Conservation (phyloP, 2,329 filamentous ascomycete species). For the Fusarium albosuccineum region DNA sequence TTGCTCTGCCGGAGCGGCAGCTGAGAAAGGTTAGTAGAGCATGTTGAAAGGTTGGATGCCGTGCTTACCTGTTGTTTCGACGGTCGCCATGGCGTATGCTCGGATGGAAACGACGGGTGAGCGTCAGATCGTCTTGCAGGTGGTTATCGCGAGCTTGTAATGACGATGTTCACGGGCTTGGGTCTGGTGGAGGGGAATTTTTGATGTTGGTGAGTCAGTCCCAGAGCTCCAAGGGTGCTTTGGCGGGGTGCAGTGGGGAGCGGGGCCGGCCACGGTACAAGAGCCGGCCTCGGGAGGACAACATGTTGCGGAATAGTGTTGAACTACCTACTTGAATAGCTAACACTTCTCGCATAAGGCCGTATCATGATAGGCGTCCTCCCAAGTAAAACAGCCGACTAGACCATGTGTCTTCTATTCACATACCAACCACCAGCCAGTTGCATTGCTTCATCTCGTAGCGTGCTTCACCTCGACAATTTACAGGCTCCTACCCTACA, state of each 20-base stretch:
- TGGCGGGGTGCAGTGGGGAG: conserved; percentile 43
- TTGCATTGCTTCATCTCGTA: conserved; percentile 27
- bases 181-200: conserved; percentile 42
- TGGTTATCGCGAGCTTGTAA: not conserved
- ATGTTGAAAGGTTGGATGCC: not conserved
- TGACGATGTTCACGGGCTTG: conserved; percentile 39
- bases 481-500: conserved; percentile 31
- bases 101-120: not conserved
- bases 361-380: no score
- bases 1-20: conserved; percentile 36
- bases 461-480: conserved; percentile 22
- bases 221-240: conserved; percentile 9
- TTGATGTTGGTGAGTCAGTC: conserved; percentile 41
- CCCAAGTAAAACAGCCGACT: no score
- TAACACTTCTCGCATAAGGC: no score
- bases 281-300: no score
- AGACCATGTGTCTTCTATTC: no score
- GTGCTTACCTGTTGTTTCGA: conserved; percentile 32
- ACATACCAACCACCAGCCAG: conserved; percentile 12
- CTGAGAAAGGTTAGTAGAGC: conserved; percentile 5
- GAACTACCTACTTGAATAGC: no score
- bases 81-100: conserved; percentile 34
- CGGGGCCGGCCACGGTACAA: conserved; percentile 28
- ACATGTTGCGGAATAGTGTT: not conserved
- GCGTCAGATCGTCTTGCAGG: not conserved